Evolutionary conservation across 1,284 basidiomycete genomes (phyloP).

Genomic region (Vanrija humicola): DNA sequence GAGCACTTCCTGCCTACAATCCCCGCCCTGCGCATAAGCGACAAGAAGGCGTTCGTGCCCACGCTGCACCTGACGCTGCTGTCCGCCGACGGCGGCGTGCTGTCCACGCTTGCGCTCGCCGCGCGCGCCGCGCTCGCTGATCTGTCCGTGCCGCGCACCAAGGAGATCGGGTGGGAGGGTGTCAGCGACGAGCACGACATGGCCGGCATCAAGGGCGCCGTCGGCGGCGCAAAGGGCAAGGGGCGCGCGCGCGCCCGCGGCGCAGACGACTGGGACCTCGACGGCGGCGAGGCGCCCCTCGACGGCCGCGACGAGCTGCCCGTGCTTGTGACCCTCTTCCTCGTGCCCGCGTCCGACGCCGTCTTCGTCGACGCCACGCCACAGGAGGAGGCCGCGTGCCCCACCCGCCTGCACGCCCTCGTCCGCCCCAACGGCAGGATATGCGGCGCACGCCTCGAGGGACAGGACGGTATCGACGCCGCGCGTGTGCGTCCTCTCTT

Average conservation of each 20-base stretch:
- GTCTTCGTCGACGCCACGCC: constrained; percentile 45
- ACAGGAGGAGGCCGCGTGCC: constrained; percentile 46
- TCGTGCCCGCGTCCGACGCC: constrained; percentile 30
- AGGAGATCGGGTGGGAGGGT: constrained; percentile 39
- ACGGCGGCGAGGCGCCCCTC: constrained; percentile 25
- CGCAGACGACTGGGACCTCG: constrained; percentile 49
- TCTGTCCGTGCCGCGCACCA: constrained; percentile 39
- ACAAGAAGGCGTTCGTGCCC: constrained; percentile 20
- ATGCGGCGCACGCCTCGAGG: constrained; percentile 45
- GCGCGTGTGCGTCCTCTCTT: constrained; percentile 31
- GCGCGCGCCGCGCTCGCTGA: constrained; percentile 42
- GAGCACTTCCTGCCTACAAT: constrained; percentile 46
- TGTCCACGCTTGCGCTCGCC: constrained; percentile 33
- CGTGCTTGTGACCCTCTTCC: constrained; percentile 42
- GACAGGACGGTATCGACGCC: constrained; percentile 32
- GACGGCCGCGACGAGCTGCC: constrained; percentile 37
- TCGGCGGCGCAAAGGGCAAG: constrained; percentile 33
- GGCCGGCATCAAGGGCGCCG: constrained; percentile 45
- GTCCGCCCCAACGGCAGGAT: constrained; percentile 33
- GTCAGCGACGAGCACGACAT: constrained; percentile 19
- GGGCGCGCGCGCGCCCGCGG: constrained; percentile 27
- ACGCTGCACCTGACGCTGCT: constrained; percentile 39
- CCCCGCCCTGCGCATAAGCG: constrained; percentile 34
- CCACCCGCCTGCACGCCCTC: constrained; percentile 39
- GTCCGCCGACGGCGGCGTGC: constrained; percentile 30